A percentile compares a stretch with the other conserved stretches of the same genome.
Evolutionary conservation across 2,329 filamentous ascomycete species (phyloP).

Genomic region (Fusarium foetens): DNA sequence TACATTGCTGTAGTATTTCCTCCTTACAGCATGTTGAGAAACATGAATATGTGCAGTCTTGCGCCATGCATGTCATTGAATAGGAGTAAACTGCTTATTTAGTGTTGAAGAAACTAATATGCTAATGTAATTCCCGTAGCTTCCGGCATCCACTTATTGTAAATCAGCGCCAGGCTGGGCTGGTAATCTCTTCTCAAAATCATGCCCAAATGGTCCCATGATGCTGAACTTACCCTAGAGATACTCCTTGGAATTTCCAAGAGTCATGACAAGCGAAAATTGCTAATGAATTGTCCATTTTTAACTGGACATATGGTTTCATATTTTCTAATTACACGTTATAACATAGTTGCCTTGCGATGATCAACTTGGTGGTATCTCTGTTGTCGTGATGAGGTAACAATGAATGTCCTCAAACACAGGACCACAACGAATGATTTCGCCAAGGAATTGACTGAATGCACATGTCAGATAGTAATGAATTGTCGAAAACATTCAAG

Average conservation of each 20-base stretch:
- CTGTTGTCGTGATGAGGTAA: too few relatives aligned
- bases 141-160: conserved; percentile 35
- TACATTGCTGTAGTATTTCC: not conserved
- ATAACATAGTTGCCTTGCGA: too few relatives aligned
- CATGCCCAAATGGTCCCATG: conserved; percentile 18
- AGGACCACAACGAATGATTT: fast-evolving
- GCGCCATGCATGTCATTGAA: conserved; percentile 6
- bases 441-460: not conserved
- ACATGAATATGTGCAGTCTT: not conserved
- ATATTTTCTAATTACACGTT: fast-evolving
- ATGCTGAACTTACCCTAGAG: conserved; percentile 27
- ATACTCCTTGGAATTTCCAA: not conserved
- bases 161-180: conserved; percentile 22
- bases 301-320: fast-evolving
- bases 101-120: not conserved
- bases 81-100: not conserved
- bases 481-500: not conserved
- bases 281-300: not conserved
- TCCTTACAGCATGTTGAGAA: not conserved
- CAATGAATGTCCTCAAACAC: not conserved
- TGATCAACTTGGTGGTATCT: too few relatives aligned
- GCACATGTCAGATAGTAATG: fast-evolving
- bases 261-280: not conserved
- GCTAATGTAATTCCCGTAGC: conserved; percentile 20
- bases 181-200: conserved; percentile 24